Percentiles rank a stretch among this genome's conserved stretches.
Conservation (phyloP, 1,284 basidiomycete genomes). For the Sanghuangporus weigelae region DNA sequence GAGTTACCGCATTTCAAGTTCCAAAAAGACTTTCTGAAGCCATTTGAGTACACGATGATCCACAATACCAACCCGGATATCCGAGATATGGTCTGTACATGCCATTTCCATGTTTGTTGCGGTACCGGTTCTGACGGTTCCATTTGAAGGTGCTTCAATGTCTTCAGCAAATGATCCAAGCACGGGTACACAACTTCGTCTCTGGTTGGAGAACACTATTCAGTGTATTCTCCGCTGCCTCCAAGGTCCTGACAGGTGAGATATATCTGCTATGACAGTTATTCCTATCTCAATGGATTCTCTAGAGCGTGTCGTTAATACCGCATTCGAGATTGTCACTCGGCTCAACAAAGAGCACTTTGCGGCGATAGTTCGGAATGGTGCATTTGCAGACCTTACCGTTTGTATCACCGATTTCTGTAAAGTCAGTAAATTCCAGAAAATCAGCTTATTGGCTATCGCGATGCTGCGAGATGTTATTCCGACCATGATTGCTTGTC, state of each 20-base stretch:
- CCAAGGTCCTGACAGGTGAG: slow-evolving; percentile 85
- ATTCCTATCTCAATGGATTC: neutral
- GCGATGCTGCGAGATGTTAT: slow-evolving; percentile 93
- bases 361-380: slow-evolving; percentile 83
- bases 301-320: slow-evolving; percentile 84
- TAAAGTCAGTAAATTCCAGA: slow-evolving; percentile 98
- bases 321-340: slow-evolving; percentile 96
- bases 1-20: slow-evolving; percentile 98
- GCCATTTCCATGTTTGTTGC: neutral
- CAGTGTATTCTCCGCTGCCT: slow-evolving; percentile 94
- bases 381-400: slow-evolving; percentile 93
- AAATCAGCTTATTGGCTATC: slow-evolving; percentile 94
- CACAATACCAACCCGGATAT: slow-evolving; percentile 95
- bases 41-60: slow-evolving; percentile 97
- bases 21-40: slow-evolving; percentile 98
- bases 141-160: slow-evolving; percentile 82
- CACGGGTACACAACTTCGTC: slow-evolving; percentile 89
- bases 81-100: slow-evolving; percentile 77
- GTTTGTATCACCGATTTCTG: slow-evolving; percentile 99
- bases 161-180: slow-evolving; percentile 98
- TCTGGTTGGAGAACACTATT: slow-evolving; percentile 99
- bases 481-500: slow-evolving; percentile 83
- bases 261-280: neutral
- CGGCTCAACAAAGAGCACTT: slow-evolving; percentile 91
- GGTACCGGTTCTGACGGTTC: slow-evolving; percentile 1